phyloP scores from a whole-genome alignment of 805 yeast species.

The Wickerhamomyces chaumierensis region DNA sequence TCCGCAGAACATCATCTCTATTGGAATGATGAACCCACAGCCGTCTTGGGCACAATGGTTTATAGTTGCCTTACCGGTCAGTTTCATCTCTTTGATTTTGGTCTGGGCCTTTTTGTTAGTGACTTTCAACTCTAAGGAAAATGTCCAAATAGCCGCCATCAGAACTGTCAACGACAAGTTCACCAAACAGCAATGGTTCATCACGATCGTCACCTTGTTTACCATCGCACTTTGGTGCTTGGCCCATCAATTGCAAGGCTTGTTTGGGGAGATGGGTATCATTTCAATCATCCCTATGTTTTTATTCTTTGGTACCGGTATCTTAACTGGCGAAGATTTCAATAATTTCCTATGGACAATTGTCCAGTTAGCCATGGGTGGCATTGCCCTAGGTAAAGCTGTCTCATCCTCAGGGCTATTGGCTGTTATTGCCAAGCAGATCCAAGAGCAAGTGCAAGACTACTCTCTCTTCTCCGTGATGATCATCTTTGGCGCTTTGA shows the following conservation, averaged over 20 bases:
- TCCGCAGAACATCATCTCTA: slow-evolving; percentile 89
- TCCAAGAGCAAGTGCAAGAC: slow-evolving; percentile 55
- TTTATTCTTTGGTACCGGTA: slow-evolving; percentile 87
- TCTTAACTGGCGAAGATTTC: slow-evolving; percentile 80
- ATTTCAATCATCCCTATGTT: slow-evolving; percentile 83
- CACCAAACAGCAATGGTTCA: slow-evolving; percentile 64
- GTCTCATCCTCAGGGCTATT: slow-evolving; percentile 86
- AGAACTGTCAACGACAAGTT: slow-evolving; percentile 53
- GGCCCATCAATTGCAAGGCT: slow-evolving; percentile 57
- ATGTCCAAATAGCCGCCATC: slow-evolving; percentile 36
- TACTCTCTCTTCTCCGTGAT: slow-evolving; percentile 66
- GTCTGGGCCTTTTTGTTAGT: slow-evolving; percentile 67
- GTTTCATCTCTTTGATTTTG: slow-evolving; percentile 45
- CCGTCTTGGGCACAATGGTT: slow-evolving; percentile 94
- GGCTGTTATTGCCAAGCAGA: slow-evolving; percentile 59
- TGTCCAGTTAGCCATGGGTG: slow-evolving; percentile 95
- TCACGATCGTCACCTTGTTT: slow-evolving; percentile 47
- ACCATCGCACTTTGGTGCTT: slow-evolving; percentile 89
- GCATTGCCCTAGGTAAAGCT: slow-evolving; percentile 89
- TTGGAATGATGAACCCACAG: slow-evolving; percentile 76
- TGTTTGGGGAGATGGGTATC: slow-evolving; percentile 95
- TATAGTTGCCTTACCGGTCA: slow-evolving; percentile 73
- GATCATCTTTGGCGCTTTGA: slow-evolving; percentile 70
- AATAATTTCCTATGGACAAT: slow-evolving; percentile 96
- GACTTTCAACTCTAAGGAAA: slow-evolving; percentile 46